Evolutionary conservation across 805 yeast genomes (phyloP).

Genomic region (Suhomyces vadensis): DNA sequence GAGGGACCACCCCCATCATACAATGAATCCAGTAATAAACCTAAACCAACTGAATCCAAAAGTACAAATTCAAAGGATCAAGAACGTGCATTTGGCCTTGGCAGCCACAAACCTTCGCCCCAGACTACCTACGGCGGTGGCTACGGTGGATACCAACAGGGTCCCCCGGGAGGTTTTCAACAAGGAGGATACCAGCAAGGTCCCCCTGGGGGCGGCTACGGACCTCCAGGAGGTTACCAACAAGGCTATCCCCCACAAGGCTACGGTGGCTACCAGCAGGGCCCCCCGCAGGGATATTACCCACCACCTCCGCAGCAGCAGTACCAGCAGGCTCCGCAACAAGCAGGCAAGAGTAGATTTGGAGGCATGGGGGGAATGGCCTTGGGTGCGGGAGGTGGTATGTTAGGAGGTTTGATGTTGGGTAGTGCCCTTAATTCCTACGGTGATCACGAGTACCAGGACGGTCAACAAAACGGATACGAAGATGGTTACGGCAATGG

Average conservation of each 20-base stretch:
- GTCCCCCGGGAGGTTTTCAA: conserved; percentile 11
- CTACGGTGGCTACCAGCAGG: conserved; percentile 20
- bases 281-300: conserved; percentile 27
- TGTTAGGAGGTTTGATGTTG: conserved; percentile 59
- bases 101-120: conserved; percentile 7
- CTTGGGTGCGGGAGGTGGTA: conserved; percentile 52
- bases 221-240: conserved; percentile 10
- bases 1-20: conserved; percentile 10
- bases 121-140: conserved; percentile 10
- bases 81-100: conserved; percentile 2
- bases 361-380: conserved; percentile 51
- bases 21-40: conserved; percentile 3
- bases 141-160: conserved; percentile 10
- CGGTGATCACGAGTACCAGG: conserved; percentile 25
- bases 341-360: conserved; percentile 26
- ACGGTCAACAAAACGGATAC: conserved; percentile 38
- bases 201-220: conserved; percentile 13
- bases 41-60: conserved; percentile 7
- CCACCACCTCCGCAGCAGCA: conserved; percentile 24
- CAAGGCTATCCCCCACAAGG: conserved; percentile 24
- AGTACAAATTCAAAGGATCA: neutral
- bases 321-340: conserved; percentile 22
- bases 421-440: conserved; percentile 43
- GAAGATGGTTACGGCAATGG: conserved; percentile 32
- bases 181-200: conserved; percentile 18